Evolutionary conservation across 345 rosid genomes (phyloP), one percentile per base, ranked within the genome.

Genomic region (Eucalyptus pumila): DNA sequence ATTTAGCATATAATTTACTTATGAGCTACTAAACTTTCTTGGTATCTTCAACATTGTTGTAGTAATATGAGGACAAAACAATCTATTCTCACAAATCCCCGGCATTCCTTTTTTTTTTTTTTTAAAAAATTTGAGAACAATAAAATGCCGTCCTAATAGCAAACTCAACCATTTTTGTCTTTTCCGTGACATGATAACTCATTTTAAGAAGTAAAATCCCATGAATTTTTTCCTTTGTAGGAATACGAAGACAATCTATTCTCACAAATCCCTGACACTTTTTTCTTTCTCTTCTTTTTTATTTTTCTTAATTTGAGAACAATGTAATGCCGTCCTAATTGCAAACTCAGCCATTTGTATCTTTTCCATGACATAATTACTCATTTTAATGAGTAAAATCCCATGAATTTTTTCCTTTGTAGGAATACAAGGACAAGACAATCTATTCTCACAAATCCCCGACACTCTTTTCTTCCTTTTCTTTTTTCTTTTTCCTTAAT

Each of bases 91-190:
- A 30, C 72, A 62, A 62, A 62, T 30, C 17, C 34, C 34, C 17
- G 9, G 4, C 34, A 12, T 13, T 62, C 9, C 0, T 12, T 60
- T 11, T 12, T 1, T 58, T 23, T 26, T 30, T 6, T 30, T 0
- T 2, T 62, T 7, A 58, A n/a, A n/a, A n/a, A n/a, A 62, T 58
- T 58, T 58, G 72, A 62, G 16, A 62, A 62, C 16, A 62, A 62
- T 13, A 9, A 4, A 62, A 30, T 30, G 72, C 32, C 1, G 0
- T 62, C 34, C 17, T 62, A 62, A 62, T 62, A 6, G 34, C 34
- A 14, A 62, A 30, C 72, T 30, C 72, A 30, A 1, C 9, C 16
- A 14, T 62, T 62, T 30, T 13, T 62, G 17, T 30, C 65, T 58
- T 58, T 58, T 62, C 17, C 44, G 17, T 17, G 24, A 34, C 7